These are phyloP conservation scores for Talaromyces wortmannii DNA, from an alignment of 495 filamentous ascomycete genomes.

Conservation along the genomic window DNA sequence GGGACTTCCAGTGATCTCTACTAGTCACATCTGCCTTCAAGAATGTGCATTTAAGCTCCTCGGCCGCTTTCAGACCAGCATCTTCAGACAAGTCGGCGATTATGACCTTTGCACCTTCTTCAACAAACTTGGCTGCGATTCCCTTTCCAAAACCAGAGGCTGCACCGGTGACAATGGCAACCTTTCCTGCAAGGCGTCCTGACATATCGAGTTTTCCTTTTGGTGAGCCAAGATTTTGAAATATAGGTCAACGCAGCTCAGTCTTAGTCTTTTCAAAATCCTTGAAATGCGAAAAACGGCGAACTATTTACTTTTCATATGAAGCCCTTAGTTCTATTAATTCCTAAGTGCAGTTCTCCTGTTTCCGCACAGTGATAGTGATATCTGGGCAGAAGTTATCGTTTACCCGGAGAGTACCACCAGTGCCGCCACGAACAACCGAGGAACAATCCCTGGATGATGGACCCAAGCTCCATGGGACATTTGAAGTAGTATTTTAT, in stretches of 20 bases:
- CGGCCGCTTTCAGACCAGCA: constrained; percentile 12
- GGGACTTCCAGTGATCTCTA: constrained; percentile 12
- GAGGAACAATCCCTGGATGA: not conserved
- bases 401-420: constrained; percentile 2
- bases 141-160: constrained; percentile 46
- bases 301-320: not conserved
- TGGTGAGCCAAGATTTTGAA: not conserved
- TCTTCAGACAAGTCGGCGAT: constrained; percentile 41
- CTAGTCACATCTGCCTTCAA: constrained; percentile 21
- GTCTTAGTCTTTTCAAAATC: not conserved
- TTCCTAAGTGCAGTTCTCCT: not conserved
- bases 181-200: constrained; percentile 37
- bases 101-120: constrained; percentile 46
- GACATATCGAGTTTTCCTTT: not conserved
- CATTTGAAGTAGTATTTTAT: too few relatives aligned
- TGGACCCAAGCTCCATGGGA: not conserved
- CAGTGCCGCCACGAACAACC: not conserved
- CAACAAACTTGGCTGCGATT: constrained; percentile 42
- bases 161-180: constrained; percentile 40
- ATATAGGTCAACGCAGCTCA: not conserved
- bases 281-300: not conserved
- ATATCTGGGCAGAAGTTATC: not conserved
- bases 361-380: not conserved
- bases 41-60: constrained; percentile 13
- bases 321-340: not conserved